Evolutionary conservation across 2,329 filamentous ascomycete genomes (phyloP), one percentile per base, ranked within the genome.

Genomic region (Talaromyces sp.): DNA sequence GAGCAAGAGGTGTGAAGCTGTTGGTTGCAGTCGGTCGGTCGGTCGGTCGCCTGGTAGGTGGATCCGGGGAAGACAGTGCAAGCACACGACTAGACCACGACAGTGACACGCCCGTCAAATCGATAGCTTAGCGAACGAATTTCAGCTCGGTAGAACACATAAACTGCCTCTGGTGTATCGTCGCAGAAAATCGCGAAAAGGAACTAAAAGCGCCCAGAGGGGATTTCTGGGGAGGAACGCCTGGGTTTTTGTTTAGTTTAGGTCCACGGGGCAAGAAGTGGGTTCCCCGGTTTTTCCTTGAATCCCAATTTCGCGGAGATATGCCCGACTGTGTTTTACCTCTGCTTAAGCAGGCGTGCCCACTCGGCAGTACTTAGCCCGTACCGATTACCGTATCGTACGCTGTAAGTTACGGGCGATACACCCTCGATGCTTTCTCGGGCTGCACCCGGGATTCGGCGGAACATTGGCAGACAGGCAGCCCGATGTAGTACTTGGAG

Each of bases 201-300:
- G 50, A 56, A 57, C 24, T 22, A 63, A 57, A 35, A 47, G 33
- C 31, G 59, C 22, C 59, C 3, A 8, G 24, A 27, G 22, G 27
- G 50, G 13, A 22, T 47, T 43, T 63, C 61, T 63, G 61, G 27
- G 61, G 50, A 57, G 49, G 50, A 63, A 47, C 35, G 61, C 50
- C 14, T 54, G 60, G 60, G 60, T 45, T 63, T 63, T 63, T 57
- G 50, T 63, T 63, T 56, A 57, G 50, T 54, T 33, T n/a, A 57
- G 49, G 49, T 47, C 37, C 50, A 57, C 39, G 61, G 61, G 61
- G 50, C 50, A 41, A n/a, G 37, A 41, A 45, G 61, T 63, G 50
- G 49, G 49, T 63, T 63, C 61, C 61, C 61, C 61, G 50, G 61
- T 45, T 63, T 62, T 62, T 45, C 37, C 56, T 43, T 59, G 56